Conservation (phyloP, 2,329 filamentous ascomycete genomes). For the Xylariaceae sp. region DNA sequence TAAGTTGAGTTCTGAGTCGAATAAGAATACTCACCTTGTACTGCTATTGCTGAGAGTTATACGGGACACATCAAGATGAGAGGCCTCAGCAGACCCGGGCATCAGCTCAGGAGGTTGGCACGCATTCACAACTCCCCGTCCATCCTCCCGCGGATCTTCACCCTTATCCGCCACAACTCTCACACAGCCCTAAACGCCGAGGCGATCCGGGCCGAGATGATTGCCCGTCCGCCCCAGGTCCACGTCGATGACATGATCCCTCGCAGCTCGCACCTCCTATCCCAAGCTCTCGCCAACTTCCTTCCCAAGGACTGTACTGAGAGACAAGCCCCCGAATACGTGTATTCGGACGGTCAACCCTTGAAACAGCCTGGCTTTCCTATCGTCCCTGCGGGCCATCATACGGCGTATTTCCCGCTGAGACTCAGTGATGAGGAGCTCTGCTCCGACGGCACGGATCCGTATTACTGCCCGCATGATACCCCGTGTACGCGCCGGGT, state of each 20-base stretch:
- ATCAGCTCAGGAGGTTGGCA: conserved; percentile 5
- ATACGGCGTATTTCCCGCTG: conserved; percentile 83
- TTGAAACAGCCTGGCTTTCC: not conserved
- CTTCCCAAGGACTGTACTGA: conserved; percentile 32
- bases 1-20: not conserved
- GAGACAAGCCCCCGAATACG: not conserved
- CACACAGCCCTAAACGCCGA: conserved; percentile 16
- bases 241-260: conserved; percentile 42
- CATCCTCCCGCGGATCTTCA: not conserved
- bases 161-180: not conserved
- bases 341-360: too few species aligned
- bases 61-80: conserved; percentile 10
- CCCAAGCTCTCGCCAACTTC: conserved; percentile 54
- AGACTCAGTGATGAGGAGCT: conserved; percentile 57
- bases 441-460: conserved; percentile 78
- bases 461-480: conserved; percentile 65
- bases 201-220: conserved; percentile 25
- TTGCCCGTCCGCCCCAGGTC: conserved; percentile 23
- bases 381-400: conserved; percentile 61
- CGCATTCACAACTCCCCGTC: not conserved
- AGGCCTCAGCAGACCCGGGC: conserved; percentile 1
- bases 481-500: conserved; percentile 68
- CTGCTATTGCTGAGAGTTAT: not conserved
- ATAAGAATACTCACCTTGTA: not conserved
- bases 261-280: conserved; percentile 60